Evolutionary conservation across 345 rosid genomes (phyloP).

Genomic region (Gossypium arboreum): DNA sequence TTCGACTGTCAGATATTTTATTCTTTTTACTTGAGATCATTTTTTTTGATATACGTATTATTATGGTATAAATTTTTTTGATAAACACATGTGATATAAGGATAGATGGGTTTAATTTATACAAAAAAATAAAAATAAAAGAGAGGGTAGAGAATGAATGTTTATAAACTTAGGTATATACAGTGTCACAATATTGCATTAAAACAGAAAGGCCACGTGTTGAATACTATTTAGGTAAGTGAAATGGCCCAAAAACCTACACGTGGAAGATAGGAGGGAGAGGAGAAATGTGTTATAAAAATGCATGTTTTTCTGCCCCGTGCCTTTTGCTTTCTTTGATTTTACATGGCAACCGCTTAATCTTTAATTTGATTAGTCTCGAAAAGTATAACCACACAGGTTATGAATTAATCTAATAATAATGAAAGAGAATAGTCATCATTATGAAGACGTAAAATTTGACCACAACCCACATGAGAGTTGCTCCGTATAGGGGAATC

Average conservation of each 20-base stretch:
- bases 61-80: too few relatives aligned
- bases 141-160: too few relatives aligned
- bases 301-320: background rate
- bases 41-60: too few relatives aligned
- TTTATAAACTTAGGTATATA: too few relatives aligned
- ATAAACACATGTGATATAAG: too few relatives aligned
- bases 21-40: background rate
- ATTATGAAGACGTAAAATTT: slow-evolving; percentile 8
- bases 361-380: background rate
- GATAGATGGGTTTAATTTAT: too few relatives aligned
- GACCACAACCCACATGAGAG: background rate
- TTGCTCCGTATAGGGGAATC: background rate
- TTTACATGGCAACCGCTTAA: slow-evolving; percentile 9
- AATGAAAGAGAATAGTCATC: background rate
- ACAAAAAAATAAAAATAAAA: too few relatives aligned
- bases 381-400: background rate
- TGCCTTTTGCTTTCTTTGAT: slow-evolving; percentile 4
- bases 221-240: background rate
- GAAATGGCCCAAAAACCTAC: background rate
- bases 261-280: background rate
- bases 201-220: background rate
- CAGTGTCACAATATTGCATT: too few relatives aligned
- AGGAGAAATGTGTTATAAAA: background rate
- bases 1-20: background rate
- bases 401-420: background rate